Base-by-base conservation (phyloP, 2,329 filamentous ascomycete genomes). In the Fusarium sp. region DNA sequence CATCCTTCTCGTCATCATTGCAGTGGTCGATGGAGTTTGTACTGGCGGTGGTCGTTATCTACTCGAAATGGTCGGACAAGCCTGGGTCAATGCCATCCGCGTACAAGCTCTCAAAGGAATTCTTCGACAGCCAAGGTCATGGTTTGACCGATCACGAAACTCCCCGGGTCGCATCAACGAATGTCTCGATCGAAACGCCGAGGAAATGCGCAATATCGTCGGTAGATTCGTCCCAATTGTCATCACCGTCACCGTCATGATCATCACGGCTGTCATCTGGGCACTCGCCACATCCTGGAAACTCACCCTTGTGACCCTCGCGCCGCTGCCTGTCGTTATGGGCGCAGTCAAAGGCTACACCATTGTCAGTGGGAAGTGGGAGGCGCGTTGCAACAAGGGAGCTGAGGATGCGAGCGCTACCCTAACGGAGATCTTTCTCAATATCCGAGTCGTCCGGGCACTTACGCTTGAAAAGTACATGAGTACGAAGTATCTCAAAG, bases 121-220 rank as follows among this genome's bases (percentile, higher is more conserved):
- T 17, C 83, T 98, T 1, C 84, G 87, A 39, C 95, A 98, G 75
- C 91, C 93, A 1, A 89, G 87, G 64, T 80, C 86, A 6, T 98
- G 94, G 91, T 97, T 97, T 71, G 90, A 94, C 67, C 82, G 85
- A 50, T 84, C 91, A 3, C 83, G 84, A 34, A 92, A 96, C 76
- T 88, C 86, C 0, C 82, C 91, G 0, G 83, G 84, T 1, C 84
- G 85, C 3, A 84, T 98, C 42, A 89, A 85, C 1, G 89, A 93
- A 63, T 91, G 87, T 44, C 85, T 98, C 0, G 93, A 97, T 73
- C 87, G 91, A 17, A 92, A 93, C 72, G 92, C 91, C 0, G 94
- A 98, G 76, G 94, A 97, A 76, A 94, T 96, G 88, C 88, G 92
- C 10, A 94, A 93, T 71, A 82, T 98, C 0, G 84, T 97, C 0